Evolutionary conservation across 768 basidiomycete species (phyloP), one percentile per base, ranked within the genome.

Genomic region (Tulasnella sp.): DNA sequence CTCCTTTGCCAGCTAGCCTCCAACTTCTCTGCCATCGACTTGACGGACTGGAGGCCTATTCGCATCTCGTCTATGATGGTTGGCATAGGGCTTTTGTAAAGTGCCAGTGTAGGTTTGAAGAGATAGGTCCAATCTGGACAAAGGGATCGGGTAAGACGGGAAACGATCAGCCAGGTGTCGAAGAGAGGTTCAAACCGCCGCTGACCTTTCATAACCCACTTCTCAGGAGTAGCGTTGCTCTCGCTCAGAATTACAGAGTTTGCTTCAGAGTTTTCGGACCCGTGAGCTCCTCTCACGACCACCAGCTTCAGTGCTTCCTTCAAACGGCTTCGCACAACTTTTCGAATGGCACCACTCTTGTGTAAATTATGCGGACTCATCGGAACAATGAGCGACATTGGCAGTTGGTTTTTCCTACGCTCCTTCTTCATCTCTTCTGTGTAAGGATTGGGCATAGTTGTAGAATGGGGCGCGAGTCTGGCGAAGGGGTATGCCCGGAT

Each of bases 151-250:
- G 36, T 0, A 3, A 36, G 7, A 71, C 12, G 36, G 29, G 37
- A 58, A 12, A 17, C 19, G n/a, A 17, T 17, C 29, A 58, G 19
- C 31, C 22, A 58, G 11, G 3, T 6, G 19, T 29, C 42, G 29
- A 64, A 40, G 29, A 8, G 69, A 54, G 36, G 0, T 8, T 6
- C 31, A 12, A 64, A 15, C 36, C 7, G 25, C 34, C 17, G 15
- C 67, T 68, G n/a, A 42, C 75, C 75, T 76, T 68, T 68, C 19
- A 68, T 29, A 40, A 76, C n/a, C 75, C 75, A 70, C 42, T 36
- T 67, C 8, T 76, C 58, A 8, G 75, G 67, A 67, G 39, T 31
- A 6, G 49, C 49, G 67, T 76, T 37, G 14, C 39, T 64, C 34
- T 76, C 75, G 67, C 25, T 22, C 37, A 76, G 17, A n/a, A 29